Conservation (phyloP, 805 yeast genomes). For the Candida khao-thaluensis region DNA sequence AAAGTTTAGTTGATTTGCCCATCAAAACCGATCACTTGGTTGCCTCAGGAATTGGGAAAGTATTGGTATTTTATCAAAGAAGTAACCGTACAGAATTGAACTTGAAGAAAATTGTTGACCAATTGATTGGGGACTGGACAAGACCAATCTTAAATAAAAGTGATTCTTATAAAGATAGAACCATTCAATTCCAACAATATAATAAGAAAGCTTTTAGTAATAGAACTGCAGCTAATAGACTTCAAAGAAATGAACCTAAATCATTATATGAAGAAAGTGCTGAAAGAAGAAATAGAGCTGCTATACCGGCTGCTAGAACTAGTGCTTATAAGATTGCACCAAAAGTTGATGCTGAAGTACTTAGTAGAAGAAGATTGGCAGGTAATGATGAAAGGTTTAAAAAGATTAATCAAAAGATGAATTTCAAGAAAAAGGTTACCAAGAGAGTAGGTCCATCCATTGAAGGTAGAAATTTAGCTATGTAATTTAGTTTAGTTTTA, state of each 20-base stretch:
- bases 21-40: conserved; percentile 93
- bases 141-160: conserved; percentile 95
- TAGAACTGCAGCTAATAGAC: conserved; percentile 33
- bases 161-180: conserved; percentile 88
- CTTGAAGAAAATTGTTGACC: conserved; percentile 85
- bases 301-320: conserved; percentile 89
- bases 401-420: conserved; percentile 63
- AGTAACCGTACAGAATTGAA: conserved; percentile 84
- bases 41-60: conserved; percentile 92
- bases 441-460: conserved; percentile 76
- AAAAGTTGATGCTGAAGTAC: conserved; percentile 54
- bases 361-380: conserved; percentile 36
- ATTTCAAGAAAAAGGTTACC: conserved; percentile 45
- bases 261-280: conserved; percentile 86
- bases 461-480: conserved; percentile 63
- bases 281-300: conserved; percentile 88
- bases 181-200: conserved; percentile 66
- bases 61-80: conserved; percentile 88
- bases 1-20: conserved; percentile 73
- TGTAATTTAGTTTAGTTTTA: conserved; percentile 19
- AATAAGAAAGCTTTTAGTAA: conserved; percentile 55
- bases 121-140: conserved; percentile 94
- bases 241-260: conserved; percentile 37
- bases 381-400: conserved; percentile 74
- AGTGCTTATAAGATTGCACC: conserved; percentile 92